Conservation (phyloP, 1,284 basidiomycete genomes). For the Rhizopogon parksii region DNA sequence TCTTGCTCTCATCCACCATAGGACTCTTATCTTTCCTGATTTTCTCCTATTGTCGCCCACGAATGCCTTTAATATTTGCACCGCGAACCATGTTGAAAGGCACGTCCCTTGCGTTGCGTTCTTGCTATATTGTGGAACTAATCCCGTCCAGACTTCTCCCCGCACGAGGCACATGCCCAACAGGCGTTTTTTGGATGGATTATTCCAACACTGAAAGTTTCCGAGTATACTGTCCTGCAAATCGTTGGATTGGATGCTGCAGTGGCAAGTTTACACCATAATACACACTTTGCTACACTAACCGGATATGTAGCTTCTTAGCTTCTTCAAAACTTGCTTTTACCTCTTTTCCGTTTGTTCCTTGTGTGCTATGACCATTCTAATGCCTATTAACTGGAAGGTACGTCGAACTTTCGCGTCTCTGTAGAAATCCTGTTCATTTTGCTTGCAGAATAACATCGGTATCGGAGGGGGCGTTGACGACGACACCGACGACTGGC, state of each 20-base stretch:
- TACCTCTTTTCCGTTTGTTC: conserved; percentile 85
- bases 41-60: conserved; percentile 82
- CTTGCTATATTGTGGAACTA: conserved; percentile 4
- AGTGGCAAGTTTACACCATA: conserved; percentile 51
- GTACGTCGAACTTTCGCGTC: conserved; percentile 35
- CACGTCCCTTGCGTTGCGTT: conserved; percentile 21
- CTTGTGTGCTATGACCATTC: conserved; percentile 66
- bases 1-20: conserved; percentile 71
- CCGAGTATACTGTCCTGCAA: conserved; percentile 92
- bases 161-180: conserved; percentile 81
- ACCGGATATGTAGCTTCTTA: conserved; percentile 63
- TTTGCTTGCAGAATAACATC: conserved; percentile 59
- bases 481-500: conserved; percentile 47
- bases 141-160: conserved; percentile 67
- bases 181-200: conserved; percentile 93
- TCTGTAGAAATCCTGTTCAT: conserved; percentile 8
- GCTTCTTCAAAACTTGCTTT: conserved; percentile 94
- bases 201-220: conserved; percentile 81
- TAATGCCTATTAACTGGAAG: conserved; percentile 89
- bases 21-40: conserved; percentile 77
- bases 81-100: conserved; percentile 93
- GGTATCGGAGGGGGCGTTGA: conserved; percentile 57
- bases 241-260: conserved; percentile 96
- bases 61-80: conserved; percentile 87
- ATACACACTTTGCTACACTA: conserved; percentile 1